Percentiles rank a stretch among this genome's conserved stretches.
phyloP scores from a whole-genome alignment of 345 rosid species.

The Kernera saxatilis region DNA sequence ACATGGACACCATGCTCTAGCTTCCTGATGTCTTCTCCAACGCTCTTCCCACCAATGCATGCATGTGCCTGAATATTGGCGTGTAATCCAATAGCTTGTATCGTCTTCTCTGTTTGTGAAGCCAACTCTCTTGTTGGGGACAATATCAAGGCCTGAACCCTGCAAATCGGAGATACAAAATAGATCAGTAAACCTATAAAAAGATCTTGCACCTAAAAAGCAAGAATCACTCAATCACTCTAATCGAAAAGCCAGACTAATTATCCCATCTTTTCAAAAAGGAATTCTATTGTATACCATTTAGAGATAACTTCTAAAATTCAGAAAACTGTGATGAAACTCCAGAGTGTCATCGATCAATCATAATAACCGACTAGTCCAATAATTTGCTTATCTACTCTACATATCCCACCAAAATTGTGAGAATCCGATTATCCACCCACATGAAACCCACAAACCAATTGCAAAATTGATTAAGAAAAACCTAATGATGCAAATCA shows the following conservation, averaged over 20 bases:
- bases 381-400: neutral
- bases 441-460: neutral
- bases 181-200: neutral
- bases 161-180: slow-evolving; percentile 13
- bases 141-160: slow-evolving; percentile 93
- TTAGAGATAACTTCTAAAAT: neutral
- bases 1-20: slow-evolving; percentile 47
- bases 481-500: neutral
- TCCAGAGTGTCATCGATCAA: neutral
- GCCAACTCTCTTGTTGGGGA: slow-evolving; percentile 98
- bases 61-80: slow-evolving; percentile 82
- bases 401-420: neutral
- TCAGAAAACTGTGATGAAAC: neutral
- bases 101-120: slow-evolving; percentile 79
- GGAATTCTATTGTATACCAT: neutral
- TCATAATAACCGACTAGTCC: neutral
- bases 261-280: neutral
- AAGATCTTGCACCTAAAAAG: neutral
- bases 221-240: neutral
- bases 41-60: slow-evolving; percentile 91
- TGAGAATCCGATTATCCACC: neutral
- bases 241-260: neutral
- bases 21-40: slow-evolving; percentile 94
- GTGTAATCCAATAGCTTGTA: slow-evolving; percentile 64
- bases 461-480: neutral